These are phyloP conservation scores for Apiospora sp. DNA, from an alignment of 2,329 filamentous ascomycete genomes.

Conservation along the genomic window DNA sequence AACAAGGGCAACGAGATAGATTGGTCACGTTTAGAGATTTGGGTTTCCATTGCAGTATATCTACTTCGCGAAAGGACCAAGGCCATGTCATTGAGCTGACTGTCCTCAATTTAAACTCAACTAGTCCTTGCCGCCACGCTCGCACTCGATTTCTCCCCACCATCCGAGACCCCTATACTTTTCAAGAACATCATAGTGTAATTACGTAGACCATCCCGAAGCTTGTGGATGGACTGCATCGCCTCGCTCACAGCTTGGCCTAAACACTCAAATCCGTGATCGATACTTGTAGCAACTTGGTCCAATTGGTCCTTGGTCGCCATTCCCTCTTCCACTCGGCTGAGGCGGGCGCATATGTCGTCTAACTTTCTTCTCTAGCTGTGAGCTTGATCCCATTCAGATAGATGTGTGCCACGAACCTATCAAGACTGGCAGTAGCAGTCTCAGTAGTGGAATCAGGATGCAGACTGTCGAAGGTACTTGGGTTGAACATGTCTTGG, in stretches of 20 bases:
- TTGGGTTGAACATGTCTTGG: background rate
- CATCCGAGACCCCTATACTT: slow-evolving; percentile 8
- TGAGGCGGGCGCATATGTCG: background rate
- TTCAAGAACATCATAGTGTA: background rate
- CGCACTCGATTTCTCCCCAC: background rate
- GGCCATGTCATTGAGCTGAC: background rate
- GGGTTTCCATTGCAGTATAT: background rate
- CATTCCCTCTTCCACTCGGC: slow-evolving; percentile 2
- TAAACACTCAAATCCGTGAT: background rate
- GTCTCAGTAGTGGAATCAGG: background rate
- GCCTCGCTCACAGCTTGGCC: background rate
- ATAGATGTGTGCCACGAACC: background rate
- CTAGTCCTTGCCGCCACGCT: background rate
- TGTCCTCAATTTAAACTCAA: slow-evolving; percentile 2
- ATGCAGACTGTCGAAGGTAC: background rate
- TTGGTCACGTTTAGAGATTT: background rate
- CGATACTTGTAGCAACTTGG: slow-evolving; percentile 7
- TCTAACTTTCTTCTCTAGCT: slow-evolving; percentile 11
- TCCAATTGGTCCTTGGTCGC: background rate
- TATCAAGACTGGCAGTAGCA: slow-evolving; percentile 1
- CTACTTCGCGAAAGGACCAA: background rate
- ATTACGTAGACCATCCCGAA: background rate
- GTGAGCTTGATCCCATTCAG: background rate
- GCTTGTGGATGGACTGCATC: background rate
- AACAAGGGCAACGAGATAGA: background rate